Base-by-base conservation (phyloP, 495 filamentous ascomycete genomes). In the Podospora conica region DNA sequence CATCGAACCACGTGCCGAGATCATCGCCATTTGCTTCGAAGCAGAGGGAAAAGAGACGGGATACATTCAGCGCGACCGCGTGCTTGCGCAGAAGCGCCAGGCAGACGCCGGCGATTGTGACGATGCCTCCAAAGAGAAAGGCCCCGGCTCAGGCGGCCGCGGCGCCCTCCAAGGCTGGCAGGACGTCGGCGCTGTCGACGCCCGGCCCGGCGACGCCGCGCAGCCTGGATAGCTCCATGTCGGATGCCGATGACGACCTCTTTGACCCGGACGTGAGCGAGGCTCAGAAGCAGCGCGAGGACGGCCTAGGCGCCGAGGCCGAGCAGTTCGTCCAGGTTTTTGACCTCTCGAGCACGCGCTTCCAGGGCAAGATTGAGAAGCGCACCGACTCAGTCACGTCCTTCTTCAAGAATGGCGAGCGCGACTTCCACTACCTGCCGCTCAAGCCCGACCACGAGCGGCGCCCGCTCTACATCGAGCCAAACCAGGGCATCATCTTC, bases 391-490 rank as follows among this genome's bases (percentile, higher is more conserved):
- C 68, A 64, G 83, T 84, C 61, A 78, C 78, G 28, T 81, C 83
- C 20, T 79, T 81, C 29, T 75, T 74, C 60, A 76, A 77, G 66
- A 84, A 84, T 53, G 79, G 77, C 27, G 79, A 78, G 53, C 78
- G 79, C 18, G 94, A 98, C 76, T 92, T 94, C 70, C 90, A 90
- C 7, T 88, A 89, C 65, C 81, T 96, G 4, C 75, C 82, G 23
- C 82, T 98, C 66, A 98, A 97, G 76, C 86, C 87, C 8, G 93
- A 98, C 75, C 93, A 96, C 81, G 85, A 86, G 55, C 90, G 90
- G 68, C 88, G 95, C 12, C 95, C 95, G 23, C 80, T 98, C 57
- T 98, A 91, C 90, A 93, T 98, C 70, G 91, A 97, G 76, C 91
- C 91, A 1, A 71, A 82, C 23, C 90, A 88, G 71, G 92, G 91